These are phyloP conservation scores for Paramarasmius palmivorus DNA, from an alignment of 1,284 basidiomycete species.

Conservation along the genomic window DNA sequence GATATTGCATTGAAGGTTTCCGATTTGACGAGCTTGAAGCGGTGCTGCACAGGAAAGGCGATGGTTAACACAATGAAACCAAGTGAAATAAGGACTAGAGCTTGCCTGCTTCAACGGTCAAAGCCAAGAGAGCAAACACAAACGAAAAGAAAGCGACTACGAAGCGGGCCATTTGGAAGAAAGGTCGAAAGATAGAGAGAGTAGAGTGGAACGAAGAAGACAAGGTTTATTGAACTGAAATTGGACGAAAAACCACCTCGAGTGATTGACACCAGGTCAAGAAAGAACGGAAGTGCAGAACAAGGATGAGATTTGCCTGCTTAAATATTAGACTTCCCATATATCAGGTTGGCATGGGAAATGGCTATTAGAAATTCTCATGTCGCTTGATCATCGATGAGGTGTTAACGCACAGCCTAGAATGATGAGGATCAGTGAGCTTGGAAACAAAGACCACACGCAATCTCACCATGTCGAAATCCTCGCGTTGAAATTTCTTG, in stretches of 20 bases:
- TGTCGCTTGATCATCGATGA: too few species aligned
- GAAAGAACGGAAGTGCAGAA: slow-evolving; percentile 3
- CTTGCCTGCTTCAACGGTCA: slow-evolving; percentile 17
- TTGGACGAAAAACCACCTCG: neutral
- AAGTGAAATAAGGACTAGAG: neutral
- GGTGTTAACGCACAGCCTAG: too few species aligned
- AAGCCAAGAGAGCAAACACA: slow-evolving; percentile 18
- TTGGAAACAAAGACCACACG: too few species aligned
- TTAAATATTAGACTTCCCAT: too few species aligned
- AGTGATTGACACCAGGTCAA: slow-evolving; percentile 24
- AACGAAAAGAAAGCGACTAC: slow-evolving; percentile 13
- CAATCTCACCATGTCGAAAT: too few species aligned
- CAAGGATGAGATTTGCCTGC: neutral
- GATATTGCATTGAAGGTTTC: slow-evolving; percentile 28
- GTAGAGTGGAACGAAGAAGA: slow-evolving; percentile 3
- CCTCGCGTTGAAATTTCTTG: too few species aligned
- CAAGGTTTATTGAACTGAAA: slow-evolving; percentile 8
- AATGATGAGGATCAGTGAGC: too few species aligned
- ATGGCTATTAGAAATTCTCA: too few species aligned
- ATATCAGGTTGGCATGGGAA: too few species aligned
- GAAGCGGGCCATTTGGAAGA: slow-evolving; percentile 19
- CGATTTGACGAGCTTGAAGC: slow-evolving; percentile 21
- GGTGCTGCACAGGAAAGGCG: slow-evolving; percentile 9
- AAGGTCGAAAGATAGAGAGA: slow-evolving; percentile 3
- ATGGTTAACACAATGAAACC: neutral